These are phyloP conservation scores for Rhizopus delemar DNA, from an alignment of 371 early-diverging fungal species.

Conservation along the genomic window DNA sequence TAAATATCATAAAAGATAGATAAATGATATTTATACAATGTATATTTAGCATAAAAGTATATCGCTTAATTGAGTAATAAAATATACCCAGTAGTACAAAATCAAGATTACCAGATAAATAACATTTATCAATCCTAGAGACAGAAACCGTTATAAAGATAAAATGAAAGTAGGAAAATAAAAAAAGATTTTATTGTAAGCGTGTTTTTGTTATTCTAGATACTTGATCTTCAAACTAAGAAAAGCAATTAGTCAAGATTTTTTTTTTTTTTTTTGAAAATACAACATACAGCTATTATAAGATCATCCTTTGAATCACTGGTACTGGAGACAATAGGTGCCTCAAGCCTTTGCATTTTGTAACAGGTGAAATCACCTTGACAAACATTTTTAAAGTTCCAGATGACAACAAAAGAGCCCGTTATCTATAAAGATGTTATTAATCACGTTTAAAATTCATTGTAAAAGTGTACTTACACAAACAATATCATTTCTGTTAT, in stretches of 20 bases:
- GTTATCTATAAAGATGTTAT: constrained; percentile 39
- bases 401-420: constrained; percentile 90
- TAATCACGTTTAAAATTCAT: neutral
- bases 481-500: constrained; percentile 78
- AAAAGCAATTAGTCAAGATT: neutral
- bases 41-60: too few relatives aligned
- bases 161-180: too few relatives aligned
- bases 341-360: constrained; percentile 79
- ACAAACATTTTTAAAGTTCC: constrained; percentile 88
- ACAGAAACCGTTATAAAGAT: too few relatives aligned
- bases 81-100: too few relatives aligned
- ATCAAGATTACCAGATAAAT: too few relatives aligned
- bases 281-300: neutral
- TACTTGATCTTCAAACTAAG: neutral
- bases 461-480: constrained; percentile 30
- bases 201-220: neutral
- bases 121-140: too few relatives aligned
- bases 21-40: too few relatives aligned
- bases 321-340: constrained; percentile 66
- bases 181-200: neutral
- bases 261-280: neutral
- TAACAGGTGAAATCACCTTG: constrained; percentile 78
- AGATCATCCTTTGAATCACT: neutral
- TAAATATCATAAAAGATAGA: too few relatives aligned
- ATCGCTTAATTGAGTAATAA: too few relatives aligned